A percentile compares a stretch with the other conserved stretches of the same genome.
Conservation (phyloP, 1,284 basidiomycete genomes). For the Sporisorium exsertum region DNA sequence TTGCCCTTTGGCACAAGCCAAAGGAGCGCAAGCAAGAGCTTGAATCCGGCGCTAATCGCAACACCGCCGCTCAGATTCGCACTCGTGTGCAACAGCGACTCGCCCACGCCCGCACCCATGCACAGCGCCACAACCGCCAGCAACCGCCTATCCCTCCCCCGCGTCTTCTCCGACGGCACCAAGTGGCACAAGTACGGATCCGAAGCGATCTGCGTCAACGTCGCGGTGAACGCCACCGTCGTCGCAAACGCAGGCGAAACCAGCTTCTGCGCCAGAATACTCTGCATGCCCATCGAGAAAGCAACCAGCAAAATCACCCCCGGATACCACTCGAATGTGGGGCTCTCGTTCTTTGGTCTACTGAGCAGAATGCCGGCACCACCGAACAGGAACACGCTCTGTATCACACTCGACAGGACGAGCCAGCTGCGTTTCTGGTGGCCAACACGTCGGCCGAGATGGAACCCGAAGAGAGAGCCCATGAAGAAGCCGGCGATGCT, state of each 20-base stretch:
- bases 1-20: conserved; percentile 48
- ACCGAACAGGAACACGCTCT: conserved; percentile 52
- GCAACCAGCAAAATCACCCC: conserved; percentile 50
- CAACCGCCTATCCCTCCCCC: conserved; percentile 53
- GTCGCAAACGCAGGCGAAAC: conserved; percentile 60
- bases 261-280: conserved; percentile 59
- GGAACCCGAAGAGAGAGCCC: conserved; percentile 48
- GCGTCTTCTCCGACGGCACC: conserved; percentile 41
- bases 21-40: conserved; percentile 49
- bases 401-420: conserved; percentile 48
- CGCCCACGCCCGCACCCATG: conserved; percentile 57
- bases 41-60: conserved; percentile 55
- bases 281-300: conserved; percentile 61
- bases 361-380: conserved; percentile 56
- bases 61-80: conserved; percentile 50
- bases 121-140: conserved; percentile 50
- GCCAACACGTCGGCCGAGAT: conserved; percentile 39
- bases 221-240: conserved; percentile 64
- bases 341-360: conserved; percentile 47
- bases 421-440: conserved; percentile 53
- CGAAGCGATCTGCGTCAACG: conserved; percentile 58
- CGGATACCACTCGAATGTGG: conserved; percentile 56
- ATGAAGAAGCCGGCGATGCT: conserved; percentile 56
- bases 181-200: conserved; percentile 62
- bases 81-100: conserved; percentile 51